phyloP scores from a whole-genome alignment of 176 grass and related monocot species.

The Luzula sylvatica region DNA sequence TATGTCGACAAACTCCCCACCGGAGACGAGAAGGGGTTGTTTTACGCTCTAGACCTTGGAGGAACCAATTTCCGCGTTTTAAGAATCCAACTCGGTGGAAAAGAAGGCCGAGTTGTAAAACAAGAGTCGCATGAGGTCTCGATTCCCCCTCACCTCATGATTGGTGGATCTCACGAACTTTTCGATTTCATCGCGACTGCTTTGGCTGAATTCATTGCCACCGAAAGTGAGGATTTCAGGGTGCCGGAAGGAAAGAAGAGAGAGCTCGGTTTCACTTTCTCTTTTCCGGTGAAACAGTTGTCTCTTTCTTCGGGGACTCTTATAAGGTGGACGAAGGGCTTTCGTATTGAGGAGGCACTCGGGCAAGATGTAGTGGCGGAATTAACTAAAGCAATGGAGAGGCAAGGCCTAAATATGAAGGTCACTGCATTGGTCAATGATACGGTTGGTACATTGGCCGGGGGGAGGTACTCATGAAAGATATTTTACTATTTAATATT shows the following conservation, averaged over 20 bases:
- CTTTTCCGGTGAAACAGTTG: slow-evolving; percentile 59
- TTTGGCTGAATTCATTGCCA: slow-evolving; percentile 51
- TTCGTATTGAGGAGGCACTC: slow-evolving; percentile 49
- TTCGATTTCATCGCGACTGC: slow-evolving; percentile 77
- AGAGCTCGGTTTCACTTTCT: slow-evolving; percentile 79
- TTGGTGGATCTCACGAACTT: slow-evolving; percentile 49
- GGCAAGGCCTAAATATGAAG: slow-evolving; percentile 61
- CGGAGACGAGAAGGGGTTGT: slow-evolving; percentile 37
- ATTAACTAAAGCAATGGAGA: slow-evolving; percentile 50
- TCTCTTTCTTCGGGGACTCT: slow-evolving; percentile 62
- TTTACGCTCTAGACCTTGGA: slow-evolving; percentile 79
- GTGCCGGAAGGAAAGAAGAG: slow-evolving; percentile 47
- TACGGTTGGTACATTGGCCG: slow-evolving; percentile 52
- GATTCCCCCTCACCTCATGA: slow-evolving; percentile 68
- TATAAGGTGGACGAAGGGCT: slow-evolving; percentile 85
- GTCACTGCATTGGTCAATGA: slow-evolving; percentile 61
- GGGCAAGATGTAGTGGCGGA: slow-evolving; percentile 55
- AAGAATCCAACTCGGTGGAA: slow-evolving; percentile 72
- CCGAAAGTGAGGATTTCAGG: slow-evolving; percentile 50
- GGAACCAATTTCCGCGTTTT: slow-evolving; percentile 81
- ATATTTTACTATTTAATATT: too few relatives aligned
- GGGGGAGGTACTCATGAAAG: slow-evolving; percentile 14
- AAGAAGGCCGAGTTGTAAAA: slow-evolving; percentile 43
- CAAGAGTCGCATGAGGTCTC: slow-evolving; percentile 49
- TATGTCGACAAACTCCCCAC: too few relatives aligned